Percentiles rank a stretch among this genome's conserved stretches.
phyloP scores from a whole-genome alignment of 306 rosid genomes.

The Dalbergia cultrata region DNA sequence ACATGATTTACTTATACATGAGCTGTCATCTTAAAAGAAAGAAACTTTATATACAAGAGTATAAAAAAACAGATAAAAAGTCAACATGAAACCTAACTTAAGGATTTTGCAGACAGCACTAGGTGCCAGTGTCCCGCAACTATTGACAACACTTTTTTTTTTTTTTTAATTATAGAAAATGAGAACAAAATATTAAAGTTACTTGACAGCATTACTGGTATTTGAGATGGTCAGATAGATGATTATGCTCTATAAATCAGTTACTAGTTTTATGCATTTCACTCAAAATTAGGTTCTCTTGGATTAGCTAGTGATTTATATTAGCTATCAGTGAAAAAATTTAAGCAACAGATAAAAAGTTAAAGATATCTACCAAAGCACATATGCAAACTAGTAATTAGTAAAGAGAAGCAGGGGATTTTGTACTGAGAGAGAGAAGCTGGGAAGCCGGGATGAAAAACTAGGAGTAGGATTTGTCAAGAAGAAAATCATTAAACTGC shows the following conservation, averaged over 20 bases:
- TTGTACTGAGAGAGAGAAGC: no score
- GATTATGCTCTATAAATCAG: neutral
- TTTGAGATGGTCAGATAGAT: neutral
- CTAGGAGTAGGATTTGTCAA: slow-evolving; percentile 21
- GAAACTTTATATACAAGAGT: neutral
- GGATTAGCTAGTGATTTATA: slow-evolving; percentile 16
- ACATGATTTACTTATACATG: slow-evolving; percentile 19
- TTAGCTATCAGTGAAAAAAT: neutral
- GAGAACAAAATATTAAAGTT: slow-evolving; percentile 12
- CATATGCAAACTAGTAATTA: slow-evolving; percentile 28
- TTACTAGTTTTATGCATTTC: slow-evolving; percentile 1
- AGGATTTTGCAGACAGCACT: slow-evolving; percentile 9
- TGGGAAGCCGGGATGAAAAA: neutral
- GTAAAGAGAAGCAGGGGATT: slow-evolving; percentile 20
- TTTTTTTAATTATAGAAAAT: neutral
- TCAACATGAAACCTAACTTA: slow-evolving; percentile 15
- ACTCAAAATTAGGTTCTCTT: slow-evolving; percentile 1
- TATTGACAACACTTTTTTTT: neutral
- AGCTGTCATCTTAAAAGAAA: neutral
- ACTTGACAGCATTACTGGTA: neutral
- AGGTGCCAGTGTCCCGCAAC: neutral
- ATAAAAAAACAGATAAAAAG: neutral
- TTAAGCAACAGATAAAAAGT: slow-evolving; percentile 7
- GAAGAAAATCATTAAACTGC: slow-evolving; percentile 25
- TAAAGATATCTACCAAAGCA: slow-evolving; percentile 28